These are phyloP conservation scores for Millerozyma miso DNA, from an alignment of 805 yeast species.

Conservation along the genomic window DNA sequence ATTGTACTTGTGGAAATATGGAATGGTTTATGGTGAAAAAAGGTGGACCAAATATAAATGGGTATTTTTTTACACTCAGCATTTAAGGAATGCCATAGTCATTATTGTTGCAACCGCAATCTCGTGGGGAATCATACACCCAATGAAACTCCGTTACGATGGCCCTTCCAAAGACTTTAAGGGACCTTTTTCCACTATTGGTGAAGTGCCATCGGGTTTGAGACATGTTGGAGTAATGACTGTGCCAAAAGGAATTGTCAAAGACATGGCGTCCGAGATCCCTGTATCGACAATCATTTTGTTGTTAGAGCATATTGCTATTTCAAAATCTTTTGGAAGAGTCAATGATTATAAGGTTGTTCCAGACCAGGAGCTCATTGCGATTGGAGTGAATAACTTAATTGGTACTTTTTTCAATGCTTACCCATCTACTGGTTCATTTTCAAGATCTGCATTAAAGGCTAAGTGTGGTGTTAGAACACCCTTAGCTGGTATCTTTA, in stretches of 20 bases:
- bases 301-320: constrained; percentile 88
- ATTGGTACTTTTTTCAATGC: constrained; percentile 91
- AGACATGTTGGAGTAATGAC: constrained; percentile 69
- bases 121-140: constrained; percentile 70
- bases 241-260: constrained; percentile 55
- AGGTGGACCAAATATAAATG: constrained; percentile 56
- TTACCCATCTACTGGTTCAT: constrained; percentile 94
- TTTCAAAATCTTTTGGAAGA: constrained; percentile 90
- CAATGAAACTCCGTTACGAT: constrained; percentile 27
- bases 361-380: constrained; percentile 91
- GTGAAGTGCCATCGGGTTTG: constrained; percentile 80
- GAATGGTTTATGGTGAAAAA: constrained; percentile 56
- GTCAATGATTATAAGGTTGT: constrained; percentile 84
- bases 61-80: constrained; percentile 65
- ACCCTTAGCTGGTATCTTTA: constrained; percentile 86
- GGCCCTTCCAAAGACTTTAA: constrained; percentile 31
- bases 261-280: constrained; percentile 65
- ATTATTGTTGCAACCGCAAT: constrained; percentile 79
- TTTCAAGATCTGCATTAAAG: constrained; percentile 90
- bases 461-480: constrained; percentile 95
- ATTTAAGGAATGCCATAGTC: constrained; percentile 76
- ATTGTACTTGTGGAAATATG: constrained; percentile 68
- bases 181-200: constrained; percentile 58
- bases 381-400: constrained; percentile 88
- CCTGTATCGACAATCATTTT: constrained; percentile 84